phyloP scores from a whole-genome alignment of 2,329 filamentous ascomycete species.

The Diplodia sapinea region DNA sequence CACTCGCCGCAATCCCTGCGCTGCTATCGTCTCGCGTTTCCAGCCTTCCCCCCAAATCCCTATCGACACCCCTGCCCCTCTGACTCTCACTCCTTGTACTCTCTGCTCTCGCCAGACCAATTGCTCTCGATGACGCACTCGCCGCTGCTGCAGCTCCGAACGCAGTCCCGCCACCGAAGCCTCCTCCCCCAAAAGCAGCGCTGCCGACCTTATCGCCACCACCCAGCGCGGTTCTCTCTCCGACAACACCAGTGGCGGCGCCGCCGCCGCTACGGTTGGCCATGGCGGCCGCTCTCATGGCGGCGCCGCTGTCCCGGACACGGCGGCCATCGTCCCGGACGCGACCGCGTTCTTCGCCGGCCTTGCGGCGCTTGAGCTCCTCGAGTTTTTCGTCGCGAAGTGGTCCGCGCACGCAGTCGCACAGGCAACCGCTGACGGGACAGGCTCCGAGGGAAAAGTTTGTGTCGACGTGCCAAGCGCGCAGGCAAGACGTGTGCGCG shows the following conservation, averaged over 20 bases:
- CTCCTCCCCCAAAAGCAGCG: slow-evolving; percentile 5
- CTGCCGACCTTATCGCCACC: not conserved
- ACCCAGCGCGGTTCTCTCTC: not conserved
- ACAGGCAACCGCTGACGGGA: slow-evolving; percentile 64
- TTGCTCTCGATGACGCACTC: not conserved
- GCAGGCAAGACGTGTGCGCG: slow-evolving; percentile 64
- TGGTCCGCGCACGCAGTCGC: slow-evolving; percentile 62
- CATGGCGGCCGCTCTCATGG: slow-evolving; percentile 34
- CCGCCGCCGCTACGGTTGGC: slow-evolving; percentile 14
- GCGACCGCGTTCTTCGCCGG: slow-evolving; percentile 44
- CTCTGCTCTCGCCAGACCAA: slow-evolving; percentile 1
- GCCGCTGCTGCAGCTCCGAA: slow-evolving; percentile 7
- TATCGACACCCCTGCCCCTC: slow-evolving; percentile 12
- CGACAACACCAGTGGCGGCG: not conserved
- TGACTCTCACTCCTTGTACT: slow-evolving; percentile 19
- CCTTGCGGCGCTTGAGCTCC: slow-evolving; percentile 37
- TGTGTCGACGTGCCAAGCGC: slow-evolving; percentile 60
- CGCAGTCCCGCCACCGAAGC: slow-evolving; percentile 6
- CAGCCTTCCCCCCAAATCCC: not conserved
- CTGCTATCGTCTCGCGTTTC: slow-evolving; percentile 24
- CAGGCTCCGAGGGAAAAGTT: slow-evolving; percentile 57
- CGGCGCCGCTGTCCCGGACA: slow-evolving; percentile 52
- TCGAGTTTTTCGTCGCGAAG: slow-evolving; percentile 44
- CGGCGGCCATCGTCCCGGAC: slow-evolving; percentile 52
- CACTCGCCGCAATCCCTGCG: slow-evolving; percentile 34